Evolutionary conservation across 176 grass and related monocot species (phyloP).

Genomic region (Aegilops bicornis): DNA sequence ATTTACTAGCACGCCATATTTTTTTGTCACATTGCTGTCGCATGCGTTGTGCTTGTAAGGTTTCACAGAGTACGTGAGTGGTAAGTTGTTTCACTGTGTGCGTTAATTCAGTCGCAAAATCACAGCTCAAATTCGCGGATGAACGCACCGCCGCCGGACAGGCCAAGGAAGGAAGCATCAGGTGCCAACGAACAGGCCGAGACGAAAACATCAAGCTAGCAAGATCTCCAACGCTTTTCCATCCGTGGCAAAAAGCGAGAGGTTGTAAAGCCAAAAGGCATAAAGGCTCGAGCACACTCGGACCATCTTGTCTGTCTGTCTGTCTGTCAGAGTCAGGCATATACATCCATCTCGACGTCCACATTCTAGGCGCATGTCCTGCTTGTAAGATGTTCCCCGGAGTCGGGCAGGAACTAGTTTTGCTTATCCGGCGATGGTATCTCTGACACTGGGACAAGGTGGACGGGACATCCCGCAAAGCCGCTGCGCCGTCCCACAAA

Average conservation of each 20-base stretch:
- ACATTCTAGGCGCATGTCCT: conserved; percentile 1
- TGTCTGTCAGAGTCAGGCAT: not conserved
- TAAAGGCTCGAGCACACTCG: not conserved
- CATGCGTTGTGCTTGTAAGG: not conserved
- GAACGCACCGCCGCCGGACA: not conserved
- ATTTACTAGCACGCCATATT: not conserved
- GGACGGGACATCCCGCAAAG: no score
- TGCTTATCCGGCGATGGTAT: not conserved
- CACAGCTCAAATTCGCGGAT: not conserved
- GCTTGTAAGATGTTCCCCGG: not conserved
- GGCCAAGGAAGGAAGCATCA: not conserved
- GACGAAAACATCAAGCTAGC: not conserved
- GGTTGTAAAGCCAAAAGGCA: not conserved
- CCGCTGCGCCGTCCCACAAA: no score
- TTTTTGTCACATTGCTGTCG: not conserved
- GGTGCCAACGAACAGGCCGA: not conserved
- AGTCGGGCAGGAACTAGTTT: not conserved
- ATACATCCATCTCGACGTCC: not conserved
- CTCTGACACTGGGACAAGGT: no score
- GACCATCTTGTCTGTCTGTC: not conserved
- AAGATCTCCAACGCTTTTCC: not conserved
- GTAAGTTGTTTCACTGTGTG: not conserved
- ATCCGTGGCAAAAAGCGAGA: not conserved
- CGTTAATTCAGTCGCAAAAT: not conserved
- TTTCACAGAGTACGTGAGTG: not conserved